A percentile compares a stretch with the other conserved stretches of the same genome.
Conservation (phyloP, 345 rosid species). For the Hevea brasiliensis region DNA sequence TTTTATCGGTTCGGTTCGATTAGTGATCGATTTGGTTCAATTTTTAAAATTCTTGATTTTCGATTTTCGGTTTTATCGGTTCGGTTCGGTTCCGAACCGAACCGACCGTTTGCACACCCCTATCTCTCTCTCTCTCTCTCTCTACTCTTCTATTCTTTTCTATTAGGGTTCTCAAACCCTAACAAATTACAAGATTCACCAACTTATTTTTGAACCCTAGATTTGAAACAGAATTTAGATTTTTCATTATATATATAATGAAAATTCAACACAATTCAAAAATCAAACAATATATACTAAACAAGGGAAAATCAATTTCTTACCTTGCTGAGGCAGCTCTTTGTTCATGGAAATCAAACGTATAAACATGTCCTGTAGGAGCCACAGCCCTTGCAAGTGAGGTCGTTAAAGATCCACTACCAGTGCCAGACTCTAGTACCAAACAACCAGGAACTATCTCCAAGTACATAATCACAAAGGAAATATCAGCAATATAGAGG, state of each 20-base stretch:
- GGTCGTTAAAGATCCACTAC: constrained; percentile 87
- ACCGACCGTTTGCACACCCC: too few relatives aligned
- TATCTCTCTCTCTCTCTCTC: too few relatives aligned
- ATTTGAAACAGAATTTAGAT: neutral
- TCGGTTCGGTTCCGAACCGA: too few relatives aligned
- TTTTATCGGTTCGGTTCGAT: too few relatives aligned
- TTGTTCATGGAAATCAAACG: constrained; percentile 93
- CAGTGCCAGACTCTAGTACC: constrained; percentile 92
- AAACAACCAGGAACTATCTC: constrained; percentile 89
- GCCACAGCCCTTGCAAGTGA: constrained; percentile 89
- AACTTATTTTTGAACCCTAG: neutral
- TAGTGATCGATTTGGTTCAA: too few relatives aligned
- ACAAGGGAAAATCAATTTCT: constrained; percentile 6
- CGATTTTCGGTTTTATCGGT: too few relatives aligned
- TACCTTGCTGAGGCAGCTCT: constrained; percentile 92
- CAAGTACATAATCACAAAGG: constrained; percentile 71
- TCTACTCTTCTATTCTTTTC: too few relatives aligned
- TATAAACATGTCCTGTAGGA: constrained; percentile 84
- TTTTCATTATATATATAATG: too few relatives aligned
- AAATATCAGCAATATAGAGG: constrained; percentile 89
- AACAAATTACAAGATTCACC: too few relatives aligned
- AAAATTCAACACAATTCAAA: neutral
- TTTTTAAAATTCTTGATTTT: too few relatives aligned
- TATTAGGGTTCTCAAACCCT: too few relatives aligned
- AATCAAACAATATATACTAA: neutral